Evolutionary conservation across 768 basidiomycete genomes (phyloP).

Genomic region (Amanita muscaria): DNA sequence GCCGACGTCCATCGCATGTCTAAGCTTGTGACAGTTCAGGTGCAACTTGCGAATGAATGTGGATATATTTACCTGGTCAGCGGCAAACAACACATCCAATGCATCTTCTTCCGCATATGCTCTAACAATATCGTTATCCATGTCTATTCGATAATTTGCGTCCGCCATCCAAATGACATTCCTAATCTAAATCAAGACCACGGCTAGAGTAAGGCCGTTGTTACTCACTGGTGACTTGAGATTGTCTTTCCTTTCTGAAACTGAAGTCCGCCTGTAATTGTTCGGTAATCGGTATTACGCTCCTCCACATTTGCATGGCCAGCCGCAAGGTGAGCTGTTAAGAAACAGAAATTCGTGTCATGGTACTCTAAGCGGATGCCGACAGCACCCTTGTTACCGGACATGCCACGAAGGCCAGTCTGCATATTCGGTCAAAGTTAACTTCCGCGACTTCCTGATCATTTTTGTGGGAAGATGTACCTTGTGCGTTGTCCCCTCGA

Average conservation of each 20-base stretch:
- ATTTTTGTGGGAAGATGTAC: slow-evolving; percentile 36
- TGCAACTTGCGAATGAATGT: neutral
- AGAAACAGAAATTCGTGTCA: slow-evolving; percentile 88
- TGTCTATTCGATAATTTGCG: slow-evolving; percentile 88
- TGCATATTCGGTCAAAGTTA: slow-evolving; percentile 21
- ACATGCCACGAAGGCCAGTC: slow-evolving; percentile 91
- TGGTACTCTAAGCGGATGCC: slow-evolving; percentile 88
- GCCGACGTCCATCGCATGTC: slow-evolving; percentile 59
- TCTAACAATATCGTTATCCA: slow-evolving; percentile 77
- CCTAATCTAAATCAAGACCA: slow-evolving; percentile 30
- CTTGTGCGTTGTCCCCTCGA: slow-evolving; percentile 89
- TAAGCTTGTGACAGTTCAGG: slow-evolving; percentile 41
- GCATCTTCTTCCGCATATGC: slow-evolving; percentile 54
- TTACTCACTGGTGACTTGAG: slow-evolving; percentile 75
- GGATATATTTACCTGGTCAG: slow-evolving; percentile 66
- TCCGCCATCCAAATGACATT: slow-evolving; percentile 93
- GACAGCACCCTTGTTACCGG: slow-evolving; percentile 95
- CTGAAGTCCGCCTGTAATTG: slow-evolving; percentile 75
- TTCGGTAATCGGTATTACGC: slow-evolving; percentile 85
- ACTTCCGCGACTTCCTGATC: too few species aligned
- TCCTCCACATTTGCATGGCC: slow-evolving; percentile 87
- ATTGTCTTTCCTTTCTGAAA: slow-evolving; percentile 90
- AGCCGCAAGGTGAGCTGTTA: slow-evolving; percentile 96
- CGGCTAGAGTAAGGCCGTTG: neutral
- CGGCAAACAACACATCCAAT: slow-evolving; percentile 64